Evolutionary conservation across 257 asterid genomes (phyloP), one percentile per base, ranked within the genome.

Genomic region (Fraxinus excelsior): DNA sequence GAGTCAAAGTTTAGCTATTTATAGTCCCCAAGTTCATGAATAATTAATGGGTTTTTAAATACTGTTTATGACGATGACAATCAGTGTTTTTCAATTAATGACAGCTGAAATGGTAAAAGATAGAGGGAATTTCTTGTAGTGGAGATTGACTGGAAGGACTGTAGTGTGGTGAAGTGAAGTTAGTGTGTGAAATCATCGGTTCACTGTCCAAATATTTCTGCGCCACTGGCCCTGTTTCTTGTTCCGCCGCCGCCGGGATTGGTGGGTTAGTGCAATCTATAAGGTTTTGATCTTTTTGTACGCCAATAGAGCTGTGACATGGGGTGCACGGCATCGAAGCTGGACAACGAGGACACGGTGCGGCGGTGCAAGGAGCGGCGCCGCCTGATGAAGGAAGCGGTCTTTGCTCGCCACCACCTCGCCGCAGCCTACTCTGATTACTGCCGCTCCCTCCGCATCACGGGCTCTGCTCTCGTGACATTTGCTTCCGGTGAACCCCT

Each of bases 341-440:
- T 93, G 70, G 96, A 91, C 67, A 96, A 96, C 80, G 99, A 96
- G 87, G 99, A 96, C 75, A 93, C 97, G 0, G 99, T 96, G 70
- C 93, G 97, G 60, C 96, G 98, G 65, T 96, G 99, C 88, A 96
- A 96, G 91, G 98, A 93, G 58, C 98, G 99, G n/a, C 96, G 97
- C 85, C 92, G 94, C 85, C 88, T 93, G 26, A 96, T 96, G 90
- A 96, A 93, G 73, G 96, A 90, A 18, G 94, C 94, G 0, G 97
- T 95, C 72, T 84, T 67, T 79, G 90, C 99, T 73, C 98, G 99
- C 74, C 98, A 96, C 87, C 96, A 96, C 82, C 90, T 96, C 76
- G 95, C 98, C 74, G 92, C 98, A 40, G 99, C 99, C 4, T 98
- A 96, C 86, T 85, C 93, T 78, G 99, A 96, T 76, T 93, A 95